phyloP scores from a whole-genome alignment of 2,329 filamentous ascomycete genomes.

The Akanthomyces muscarius region DNA sequence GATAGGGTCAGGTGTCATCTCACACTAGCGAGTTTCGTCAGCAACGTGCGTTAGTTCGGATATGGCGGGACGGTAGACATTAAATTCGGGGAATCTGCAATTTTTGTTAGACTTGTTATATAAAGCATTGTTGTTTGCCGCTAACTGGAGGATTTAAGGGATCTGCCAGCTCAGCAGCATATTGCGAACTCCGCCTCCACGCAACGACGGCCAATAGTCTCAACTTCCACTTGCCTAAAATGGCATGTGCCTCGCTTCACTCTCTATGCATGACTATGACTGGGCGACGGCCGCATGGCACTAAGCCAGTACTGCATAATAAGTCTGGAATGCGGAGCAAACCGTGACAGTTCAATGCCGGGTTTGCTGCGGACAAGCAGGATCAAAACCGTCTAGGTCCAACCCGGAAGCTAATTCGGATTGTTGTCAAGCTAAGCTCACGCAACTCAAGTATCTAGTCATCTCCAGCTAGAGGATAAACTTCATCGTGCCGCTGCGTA shows the following conservation, averaged over 20 bases:
- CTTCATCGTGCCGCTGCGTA: no score
- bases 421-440: no score
- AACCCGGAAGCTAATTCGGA: background rate
- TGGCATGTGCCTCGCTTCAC: conserved; percentile 2
- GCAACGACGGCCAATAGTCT: background rate
- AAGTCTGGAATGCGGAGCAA: background rate
- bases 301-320: background rate
- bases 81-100: background rate
- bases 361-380: background rate
- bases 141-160: background rate
- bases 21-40: conserved; percentile 1
- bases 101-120: background rate
- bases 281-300: background rate
- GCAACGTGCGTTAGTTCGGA: background rate
- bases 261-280: background rate
- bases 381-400: background rate
- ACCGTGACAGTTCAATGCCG: background rate
- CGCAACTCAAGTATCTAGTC: background rate
- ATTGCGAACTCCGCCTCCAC: background rate
- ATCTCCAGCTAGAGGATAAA: no score
- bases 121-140: background rate
- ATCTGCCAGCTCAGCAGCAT: background rate
- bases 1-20: background rate
- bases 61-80: background rate
- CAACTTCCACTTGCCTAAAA: conserved; percentile 9